Base-by-base conservation (phyloP, 805 yeast genomes). In the Metschnikowia baotianmanensis region DNA sequence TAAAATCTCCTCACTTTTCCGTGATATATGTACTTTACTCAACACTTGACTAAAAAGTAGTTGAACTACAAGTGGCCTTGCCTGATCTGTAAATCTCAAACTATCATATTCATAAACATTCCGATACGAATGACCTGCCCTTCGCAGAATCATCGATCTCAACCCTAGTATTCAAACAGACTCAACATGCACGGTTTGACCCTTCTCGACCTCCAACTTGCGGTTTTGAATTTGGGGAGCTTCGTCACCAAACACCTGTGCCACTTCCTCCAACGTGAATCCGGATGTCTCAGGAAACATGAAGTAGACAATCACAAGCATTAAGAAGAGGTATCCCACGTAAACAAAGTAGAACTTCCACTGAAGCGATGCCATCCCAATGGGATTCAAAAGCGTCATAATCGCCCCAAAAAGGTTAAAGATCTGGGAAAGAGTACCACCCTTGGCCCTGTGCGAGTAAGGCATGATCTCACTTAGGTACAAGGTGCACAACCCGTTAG, bases 331-430 rank as follows among this genome's bases (percentile, higher is more conserved):
- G 18, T 57, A 40, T 48, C 63, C 57, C 36, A 64, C 59, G 52
- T 50, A 63, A 3, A 71, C 72, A 46, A 71, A 65, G 52, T 71
- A 71, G 59, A 67, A 71, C 50, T 66, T 69, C 71, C 72, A 69
- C 20, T 53, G 51, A 33, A 71, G 62, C 13, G 64, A 63, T 19
- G 59, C 71, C 67, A 71, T 59, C 38, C 71, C 75, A 50, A 56
- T 51, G 5, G 58, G 56, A 38, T 56, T 55, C 22, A 56, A n/a
- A n/a, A n/a, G n/a, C n/a, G n/a, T n/a, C 59, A 42, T 44, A 56
- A 16, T 57, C 58, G 32, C 55, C 55, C 46, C 45, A 55, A 12
- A 62, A 30, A 52, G 55, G 15, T 46, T 51, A 28, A 50, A 36
- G 33, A 55, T 43, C 34, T 46, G 55, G 51, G 57, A 57, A 25